Percentiles rank a stretch among this genome's conserved stretches.
Conservation (phyloP, 2,329 filamentous ascomycete genomes). For the Sporothrix globosa region DNA sequence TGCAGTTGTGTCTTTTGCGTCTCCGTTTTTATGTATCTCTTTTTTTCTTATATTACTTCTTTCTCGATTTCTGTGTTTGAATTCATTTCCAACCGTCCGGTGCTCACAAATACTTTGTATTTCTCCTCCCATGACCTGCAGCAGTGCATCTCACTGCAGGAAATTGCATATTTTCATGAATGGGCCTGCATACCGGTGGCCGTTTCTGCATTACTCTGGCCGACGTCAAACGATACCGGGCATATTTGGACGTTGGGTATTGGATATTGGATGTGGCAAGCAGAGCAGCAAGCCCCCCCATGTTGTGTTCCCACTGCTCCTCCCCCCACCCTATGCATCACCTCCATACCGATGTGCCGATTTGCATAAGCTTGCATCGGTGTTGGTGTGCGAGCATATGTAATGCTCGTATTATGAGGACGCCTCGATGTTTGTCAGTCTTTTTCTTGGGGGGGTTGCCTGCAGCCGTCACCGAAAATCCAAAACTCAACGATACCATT, state of each 20-base stretch:
- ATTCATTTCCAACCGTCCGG: neutral
- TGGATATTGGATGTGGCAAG: conserved; percentile 5
- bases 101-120: neutral
- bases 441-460: neutral
- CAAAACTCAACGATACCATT: neutral
- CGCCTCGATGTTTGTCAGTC: neutral
- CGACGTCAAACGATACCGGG: neutral
- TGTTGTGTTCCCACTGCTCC: conserved; percentile 6
- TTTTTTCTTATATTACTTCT: neutral
- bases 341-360: conserved; percentile 1
- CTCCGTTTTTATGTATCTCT: neutral
- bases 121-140: neutral
- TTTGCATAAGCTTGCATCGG: neutral
- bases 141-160: neutral
- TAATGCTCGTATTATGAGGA: neutral
- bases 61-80: no score
- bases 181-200: conserved; percentile 13
- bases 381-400: neutral
- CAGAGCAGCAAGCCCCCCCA: neutral
- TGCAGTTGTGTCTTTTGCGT: neutral
- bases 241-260: neutral
- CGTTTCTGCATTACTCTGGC: neutral
- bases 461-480: neutral
- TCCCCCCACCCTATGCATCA: neutral
- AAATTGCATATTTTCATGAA: neutral